phyloP scores from a whole-genome alignment of 148 eudicot genomes.

The Diospyros kaki region DNA sequence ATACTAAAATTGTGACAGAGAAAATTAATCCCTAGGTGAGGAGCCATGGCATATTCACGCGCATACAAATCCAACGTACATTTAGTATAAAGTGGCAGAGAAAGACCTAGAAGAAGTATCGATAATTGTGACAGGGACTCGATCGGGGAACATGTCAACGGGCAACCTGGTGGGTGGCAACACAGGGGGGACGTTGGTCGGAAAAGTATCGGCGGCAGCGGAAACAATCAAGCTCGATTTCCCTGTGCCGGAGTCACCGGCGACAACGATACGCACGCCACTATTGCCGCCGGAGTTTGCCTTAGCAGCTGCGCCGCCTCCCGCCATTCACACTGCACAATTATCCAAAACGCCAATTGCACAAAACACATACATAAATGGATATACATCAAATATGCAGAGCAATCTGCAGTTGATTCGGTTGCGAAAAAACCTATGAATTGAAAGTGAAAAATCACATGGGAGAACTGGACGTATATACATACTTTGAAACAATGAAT shows the following conservation, averaged over 20 bases:
- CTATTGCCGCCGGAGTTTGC: background rate
- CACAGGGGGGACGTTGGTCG: slow-evolving; percentile 55
- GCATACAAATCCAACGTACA: background rate
- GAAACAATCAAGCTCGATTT: slow-evolving; percentile 82
- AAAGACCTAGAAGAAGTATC: slow-evolving; percentile 78
- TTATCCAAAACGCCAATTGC: background rate
- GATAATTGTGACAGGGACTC: slow-evolving; percentile 68
- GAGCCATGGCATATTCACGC: too few species aligned
- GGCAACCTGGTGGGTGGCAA: slow-evolving; percentile 87
- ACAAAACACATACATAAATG: background rate
- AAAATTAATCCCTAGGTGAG: too few species aligned
- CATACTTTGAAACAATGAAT: too few species aligned
- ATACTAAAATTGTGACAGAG: too few species aligned
- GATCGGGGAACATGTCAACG: slow-evolving; percentile 74
- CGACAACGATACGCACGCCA: slow-evolving; percentile 75
- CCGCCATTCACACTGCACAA: slow-evolving; percentile 27
- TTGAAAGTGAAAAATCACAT: background rate
- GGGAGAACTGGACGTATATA: too few species aligned
- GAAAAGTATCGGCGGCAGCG: slow-evolving; percentile 69
- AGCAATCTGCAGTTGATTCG: background rate
- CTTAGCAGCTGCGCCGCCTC: slow-evolving; percentile 32
- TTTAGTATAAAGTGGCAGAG: background rate
- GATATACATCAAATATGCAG: background rate
- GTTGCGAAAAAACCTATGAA: background rate
- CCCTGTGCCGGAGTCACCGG: slow-evolving; percentile 83